These are phyloP conservation scores for Kwoniella botswanensis DNA, from an alignment of 768 basidiomycete genomes.

Conservation along the genomic window DNA sequence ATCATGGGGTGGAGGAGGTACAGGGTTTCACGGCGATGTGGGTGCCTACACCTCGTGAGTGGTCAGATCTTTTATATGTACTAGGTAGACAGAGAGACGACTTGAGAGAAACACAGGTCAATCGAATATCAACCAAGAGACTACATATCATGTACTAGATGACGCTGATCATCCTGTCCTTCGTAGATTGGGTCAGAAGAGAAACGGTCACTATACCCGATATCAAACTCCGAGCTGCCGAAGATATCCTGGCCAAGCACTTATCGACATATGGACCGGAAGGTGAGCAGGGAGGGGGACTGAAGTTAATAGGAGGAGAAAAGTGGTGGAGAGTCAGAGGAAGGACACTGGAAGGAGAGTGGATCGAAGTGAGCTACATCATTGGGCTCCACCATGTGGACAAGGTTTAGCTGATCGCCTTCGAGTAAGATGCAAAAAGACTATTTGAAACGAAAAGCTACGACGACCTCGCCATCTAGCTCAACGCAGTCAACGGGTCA, in stretches of 20 bases:
- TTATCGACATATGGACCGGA: constrained; percentile 51
- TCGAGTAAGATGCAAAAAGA: constrained; percentile 57
- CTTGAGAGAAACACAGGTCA: not conserved
- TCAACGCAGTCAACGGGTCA: not conserved
- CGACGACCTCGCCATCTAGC: not conserved
- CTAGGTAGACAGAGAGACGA: too few relatives aligned
- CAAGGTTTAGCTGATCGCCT: not conserved
- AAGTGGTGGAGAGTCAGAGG: constrained; percentile 58
- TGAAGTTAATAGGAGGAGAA: constrained; percentile 55
- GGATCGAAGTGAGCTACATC: constrained; percentile 55
- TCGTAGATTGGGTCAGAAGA: constrained; percentile 53
- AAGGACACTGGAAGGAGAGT: constrained; percentile 55
- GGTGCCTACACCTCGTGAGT: constrained; percentile 52
- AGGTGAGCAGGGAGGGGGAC: constrained; percentile 35
- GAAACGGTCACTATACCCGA: constrained; percentile 51
- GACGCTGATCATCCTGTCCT: constrained; percentile 7
- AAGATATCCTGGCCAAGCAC: constrained; percentile 50
- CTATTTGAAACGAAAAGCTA: constrained; percentile 41
- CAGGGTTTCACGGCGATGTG: constrained; percentile 57
- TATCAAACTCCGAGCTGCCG: constrained; percentile 45
- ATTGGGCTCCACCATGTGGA: not conserved
- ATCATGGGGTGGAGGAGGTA: constrained; percentile 57
- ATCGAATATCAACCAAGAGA: not conserved
- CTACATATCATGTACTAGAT: not conserved
- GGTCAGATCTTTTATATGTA: not conserved